Evolutionary conservation across 495 filamentous ascomycete genomes (phyloP).

Genomic region (Aspergillus funiculosus): DNA sequence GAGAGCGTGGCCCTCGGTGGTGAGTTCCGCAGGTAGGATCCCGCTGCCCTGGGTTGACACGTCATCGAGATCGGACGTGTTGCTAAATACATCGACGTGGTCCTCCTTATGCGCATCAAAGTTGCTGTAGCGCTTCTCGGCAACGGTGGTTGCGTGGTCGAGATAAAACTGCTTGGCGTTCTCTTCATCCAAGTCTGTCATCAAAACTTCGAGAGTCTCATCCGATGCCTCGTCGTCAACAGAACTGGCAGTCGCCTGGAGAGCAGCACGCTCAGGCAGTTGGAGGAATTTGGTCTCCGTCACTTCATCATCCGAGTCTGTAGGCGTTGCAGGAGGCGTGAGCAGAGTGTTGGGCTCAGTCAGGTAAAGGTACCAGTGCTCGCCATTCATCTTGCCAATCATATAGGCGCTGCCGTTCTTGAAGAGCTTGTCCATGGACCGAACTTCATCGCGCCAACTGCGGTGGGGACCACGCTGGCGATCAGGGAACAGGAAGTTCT

Average conservation of each 20-base stretch:
- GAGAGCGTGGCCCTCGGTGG: constrained; percentile 89
- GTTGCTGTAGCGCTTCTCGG: constrained; percentile 65
- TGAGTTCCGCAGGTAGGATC: constrained; percentile 63
- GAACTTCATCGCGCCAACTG: constrained; percentile 96
- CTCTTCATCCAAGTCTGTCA: constrained; percentile 92
- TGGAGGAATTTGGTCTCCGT: constrained; percentile 68
- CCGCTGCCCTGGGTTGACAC: constrained; percentile 51
- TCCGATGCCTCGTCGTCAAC: constrained; percentile 52
- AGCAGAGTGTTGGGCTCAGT: constrained; percentile 76
- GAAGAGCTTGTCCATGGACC: constrained; percentile 83
- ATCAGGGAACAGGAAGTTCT: constrained; percentile 96
- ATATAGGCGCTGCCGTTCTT: constrained; percentile 94
- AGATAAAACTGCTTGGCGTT: constrained; percentile 97
- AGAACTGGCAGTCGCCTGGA: constrained; percentile 26
- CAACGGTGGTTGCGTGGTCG: constrained; percentile 84
- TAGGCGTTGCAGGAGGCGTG: constrained; percentile 79
- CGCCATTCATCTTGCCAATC: constrained; percentile 99
- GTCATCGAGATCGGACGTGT: constrained; percentile 63
- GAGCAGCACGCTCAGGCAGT: constrained; percentile 31
- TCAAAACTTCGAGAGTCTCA: constrained; percentile 94
- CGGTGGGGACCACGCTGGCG: constrained; percentile 91
- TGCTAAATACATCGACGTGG: constrained; percentile 72
- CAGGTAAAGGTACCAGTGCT: constrained; percentile 98
- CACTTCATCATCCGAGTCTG: constrained; percentile 39
- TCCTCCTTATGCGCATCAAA: constrained; percentile 46